These are phyloP conservation scores for Candida freyschussii DNA, from an alignment of 1,139 yeast genomes.

Conservation along the genomic window DNA sequence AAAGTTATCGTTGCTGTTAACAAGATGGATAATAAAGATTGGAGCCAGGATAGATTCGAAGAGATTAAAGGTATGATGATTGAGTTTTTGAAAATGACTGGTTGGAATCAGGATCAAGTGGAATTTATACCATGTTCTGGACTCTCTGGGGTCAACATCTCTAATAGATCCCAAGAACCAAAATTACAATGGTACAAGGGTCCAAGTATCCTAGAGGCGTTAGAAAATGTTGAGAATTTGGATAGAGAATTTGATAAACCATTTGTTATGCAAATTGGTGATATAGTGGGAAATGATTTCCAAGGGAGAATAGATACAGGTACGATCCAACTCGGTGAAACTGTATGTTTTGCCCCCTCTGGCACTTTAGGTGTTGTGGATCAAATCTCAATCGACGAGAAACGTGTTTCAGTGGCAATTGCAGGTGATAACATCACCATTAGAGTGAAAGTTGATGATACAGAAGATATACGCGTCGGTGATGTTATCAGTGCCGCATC, in stretches of 20 bases:
- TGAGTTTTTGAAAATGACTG: conserved; percentile 60
- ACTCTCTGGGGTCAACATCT: conserved; percentile 76
- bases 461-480: conserved; percentile 61
- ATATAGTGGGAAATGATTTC: conserved; percentile 42
- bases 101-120: conserved; percentile 48
- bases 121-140: conserved; percentile 85
- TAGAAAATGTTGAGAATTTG: conserved; percentile 37
- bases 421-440: conserved; percentile 69
- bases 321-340: conserved; percentile 69
- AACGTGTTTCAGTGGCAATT: conserved; percentile 42
- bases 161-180: conserved; percentile 34
- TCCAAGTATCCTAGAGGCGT: conserved; percentile 49
- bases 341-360: conserved; percentile 57
- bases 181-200: conserved; percentile 59
- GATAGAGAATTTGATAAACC: conserved; percentile 24
- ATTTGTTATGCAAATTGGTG: conserved; percentile 49
- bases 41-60: conserved; percentile 63
- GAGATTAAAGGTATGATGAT: conserved; percentile 55
- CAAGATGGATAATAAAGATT: conserved; percentile 74
- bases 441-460: conserved; percentile 44
- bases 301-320: conserved; percentile 78
- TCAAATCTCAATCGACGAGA: conserved; percentile 33
- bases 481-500: conserved; percentile 60
- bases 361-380: conserved; percentile 42
- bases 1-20: conserved; percentile 75